Evolutionary conservation across 345 rosid species (phyloP).

Genomic region (Linum lewisii): DNA sequence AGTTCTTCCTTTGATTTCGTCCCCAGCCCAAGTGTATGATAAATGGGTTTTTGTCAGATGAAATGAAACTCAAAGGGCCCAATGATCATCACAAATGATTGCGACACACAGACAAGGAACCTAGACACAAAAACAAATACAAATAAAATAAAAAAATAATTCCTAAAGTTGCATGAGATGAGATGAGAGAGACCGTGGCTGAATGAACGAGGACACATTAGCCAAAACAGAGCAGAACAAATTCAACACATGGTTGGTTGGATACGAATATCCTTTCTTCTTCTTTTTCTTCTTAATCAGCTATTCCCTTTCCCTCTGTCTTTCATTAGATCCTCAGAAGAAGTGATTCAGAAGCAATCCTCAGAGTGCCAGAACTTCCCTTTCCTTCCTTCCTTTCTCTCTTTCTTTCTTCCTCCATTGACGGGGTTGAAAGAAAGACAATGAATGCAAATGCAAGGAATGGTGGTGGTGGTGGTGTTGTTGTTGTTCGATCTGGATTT

Average conservation of each 20-base stretch:
- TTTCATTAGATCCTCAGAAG: neutral
- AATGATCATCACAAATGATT: too few species aligned
- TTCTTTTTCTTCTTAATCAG: neutral
- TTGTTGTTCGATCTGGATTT: conserved; percentile 22
- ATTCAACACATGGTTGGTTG: neutral
- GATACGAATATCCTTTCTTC: neutral
- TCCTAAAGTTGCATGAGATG: neutral
- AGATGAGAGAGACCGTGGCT: too few species aligned
- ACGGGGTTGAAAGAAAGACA: too few species aligned
- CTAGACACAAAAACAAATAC: too few species aligned
- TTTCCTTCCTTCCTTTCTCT: neutral
- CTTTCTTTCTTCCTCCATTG: neutral
- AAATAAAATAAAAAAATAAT: too few species aligned
- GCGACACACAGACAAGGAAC: too few species aligned
- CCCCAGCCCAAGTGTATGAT: too few species aligned
- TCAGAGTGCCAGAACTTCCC: neutral
- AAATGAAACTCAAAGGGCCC: too few species aligned
- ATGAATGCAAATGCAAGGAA: conserved; percentile 1
- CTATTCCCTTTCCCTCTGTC: neutral
- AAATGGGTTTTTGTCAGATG: too few species aligned
- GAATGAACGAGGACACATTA: neutral
- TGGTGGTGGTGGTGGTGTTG: conserved; percentile 12
- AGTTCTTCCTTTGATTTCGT: too few species aligned
- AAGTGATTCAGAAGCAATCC: neutral
- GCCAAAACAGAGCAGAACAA: neutral